phyloP scores from a whole-genome alignment of 2,329 filamentous ascomycete species.

The Lachnellula hyalina region DNA sequence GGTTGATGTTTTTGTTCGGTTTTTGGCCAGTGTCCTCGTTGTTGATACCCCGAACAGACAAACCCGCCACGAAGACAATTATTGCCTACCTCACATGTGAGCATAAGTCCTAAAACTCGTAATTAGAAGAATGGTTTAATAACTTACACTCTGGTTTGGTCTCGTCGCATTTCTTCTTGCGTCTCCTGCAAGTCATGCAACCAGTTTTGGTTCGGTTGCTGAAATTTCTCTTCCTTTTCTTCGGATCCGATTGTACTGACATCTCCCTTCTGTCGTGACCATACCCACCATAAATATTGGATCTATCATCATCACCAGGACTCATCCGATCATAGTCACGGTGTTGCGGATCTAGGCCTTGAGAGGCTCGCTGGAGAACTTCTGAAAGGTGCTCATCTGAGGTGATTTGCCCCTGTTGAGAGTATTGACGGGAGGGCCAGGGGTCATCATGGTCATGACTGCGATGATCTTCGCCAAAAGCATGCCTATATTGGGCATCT shows the following conservation, averaged over 20 bases:
- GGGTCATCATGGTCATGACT: constrained; percentile 17
- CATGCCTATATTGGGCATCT: constrained; percentile 24
- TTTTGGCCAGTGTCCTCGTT: constrained; percentile 73
- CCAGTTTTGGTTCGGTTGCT: constrained; percentile 95
- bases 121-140: background rate
- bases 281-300: constrained; percentile 33
- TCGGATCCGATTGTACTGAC: constrained; percentile 52
- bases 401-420: constrained; percentile 40
- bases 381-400: constrained; percentile 48
- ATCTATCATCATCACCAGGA: constrained; percentile 33
- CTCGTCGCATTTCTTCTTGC: constrained; percentile 99
- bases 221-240: constrained; percentile 74
- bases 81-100: constrained; percentile 50
- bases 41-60: constrained; percentile 83
- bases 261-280: constrained; percentile 30
- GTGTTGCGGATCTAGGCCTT: constrained; percentile 33
- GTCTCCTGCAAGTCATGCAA: constrained; percentile 82
- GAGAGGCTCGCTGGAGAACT: constrained; percentile 45
- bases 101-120: constrained; percentile 5
- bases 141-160: constrained; percentile 82
- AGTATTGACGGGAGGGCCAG: constrained; percentile 27
- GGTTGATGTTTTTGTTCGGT: constrained; percentile 62
- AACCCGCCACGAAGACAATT: constrained; percentile 92
- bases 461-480: constrained; percentile 20
- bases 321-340: constrained; percentile 33